Percentiles rank a stretch among this genome's conserved stretches.
Evolutionary conservation across 2,329 filamentous ascomycete species (phyloP).

Genomic region (Hypoxylon sp.): DNA sequence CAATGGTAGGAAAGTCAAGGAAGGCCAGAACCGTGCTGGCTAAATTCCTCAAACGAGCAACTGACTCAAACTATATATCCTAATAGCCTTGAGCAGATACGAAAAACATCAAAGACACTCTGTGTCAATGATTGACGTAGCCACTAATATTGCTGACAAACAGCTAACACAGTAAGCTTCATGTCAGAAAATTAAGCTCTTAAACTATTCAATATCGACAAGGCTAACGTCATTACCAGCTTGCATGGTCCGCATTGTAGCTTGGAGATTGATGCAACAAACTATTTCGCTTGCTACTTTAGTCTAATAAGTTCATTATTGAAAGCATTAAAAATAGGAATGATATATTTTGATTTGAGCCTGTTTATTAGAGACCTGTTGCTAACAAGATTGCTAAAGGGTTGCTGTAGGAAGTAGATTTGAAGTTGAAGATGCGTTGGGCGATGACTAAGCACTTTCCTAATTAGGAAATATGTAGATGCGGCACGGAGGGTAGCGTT

Average conservation of each 20-base stretch:
- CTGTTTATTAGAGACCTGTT: not conserved
- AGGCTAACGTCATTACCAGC: not conserved
- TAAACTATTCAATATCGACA: not conserved
- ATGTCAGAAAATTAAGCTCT: not conserved
- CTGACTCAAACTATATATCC: not conserved
- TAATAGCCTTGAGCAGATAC: not conserved
- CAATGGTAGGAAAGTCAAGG: no score
- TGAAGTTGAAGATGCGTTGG: not conserved
- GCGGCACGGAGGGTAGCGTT: not conserved
- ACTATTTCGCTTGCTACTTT: not conserved
- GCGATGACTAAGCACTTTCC: slow-evolving; percentile 15
- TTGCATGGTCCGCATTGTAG: not conserved
- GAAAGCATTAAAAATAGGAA: not conserved
- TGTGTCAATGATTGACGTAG: not conserved
- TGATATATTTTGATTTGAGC: not conserved
- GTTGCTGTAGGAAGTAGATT: not conserved
- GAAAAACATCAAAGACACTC: no score
- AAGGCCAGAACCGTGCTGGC: not conserved
- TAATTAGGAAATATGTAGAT: slow-evolving; percentile 14
- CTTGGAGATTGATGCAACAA: not conserved
- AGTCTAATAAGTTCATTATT: not conserved
- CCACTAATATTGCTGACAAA: not conserved
- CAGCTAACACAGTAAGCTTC: not conserved
- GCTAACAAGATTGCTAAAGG: not conserved
- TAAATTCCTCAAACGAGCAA: not conserved